phyloP scores from a whole-genome alignment of 2,329 filamentous ascomycete species.

The Lecanoromycetidae sp. region DNA sequence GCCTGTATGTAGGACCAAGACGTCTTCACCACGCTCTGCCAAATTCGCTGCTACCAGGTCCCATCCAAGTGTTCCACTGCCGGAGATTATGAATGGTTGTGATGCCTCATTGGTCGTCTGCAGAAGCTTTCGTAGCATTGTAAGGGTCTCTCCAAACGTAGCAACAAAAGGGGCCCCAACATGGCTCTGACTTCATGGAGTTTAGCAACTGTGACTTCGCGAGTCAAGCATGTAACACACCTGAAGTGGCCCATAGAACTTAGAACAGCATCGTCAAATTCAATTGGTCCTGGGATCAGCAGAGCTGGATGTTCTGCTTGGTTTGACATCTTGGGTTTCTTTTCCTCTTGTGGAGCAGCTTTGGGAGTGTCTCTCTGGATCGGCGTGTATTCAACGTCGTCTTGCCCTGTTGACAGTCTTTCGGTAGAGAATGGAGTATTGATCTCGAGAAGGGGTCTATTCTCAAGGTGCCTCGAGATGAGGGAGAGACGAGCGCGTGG shows the following conservation, averaged over 20 bases:
- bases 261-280: constrained; percentile 94
- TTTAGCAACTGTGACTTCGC: neutral
- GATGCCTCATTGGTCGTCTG: constrained; percentile 70
- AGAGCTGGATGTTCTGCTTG: constrained; percentile 57
- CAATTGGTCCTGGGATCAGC: constrained; percentile 93
- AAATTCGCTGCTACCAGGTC: constrained; percentile 92
- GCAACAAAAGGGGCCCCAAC: constrained; percentile 81
- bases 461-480: constrained; percentile 49
- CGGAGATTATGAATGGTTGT: constrained; percentile 87
- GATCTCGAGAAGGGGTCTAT: constrained; percentile 43
- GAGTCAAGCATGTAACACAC: constrained; percentile 35
- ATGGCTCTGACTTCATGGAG: constrained; percentile 65
- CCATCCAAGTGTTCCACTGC: constrained; percentile 93
- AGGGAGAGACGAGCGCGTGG: constrained; percentile 43
- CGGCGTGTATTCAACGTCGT: constrained; percentile 43
- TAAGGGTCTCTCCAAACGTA: constrained; percentile 78
- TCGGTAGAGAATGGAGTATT: constrained; percentile 54
- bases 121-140: constrained; percentile 85
- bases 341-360: constrained; percentile 11
- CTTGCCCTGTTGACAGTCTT: constrained; percentile 37
- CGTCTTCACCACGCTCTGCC: constrained; percentile 77
- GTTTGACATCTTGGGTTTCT: constrained; percentile 38
- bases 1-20: constrained; percentile 84
- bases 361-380: constrained; percentile 21
- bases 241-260: constrained; percentile 92